Percentiles rank a stretch among this genome's conserved stretches.
phyloP scores from a whole-genome alignment of 1,284 basidiomycete species.

The Tilletia walkeri region DNA sequence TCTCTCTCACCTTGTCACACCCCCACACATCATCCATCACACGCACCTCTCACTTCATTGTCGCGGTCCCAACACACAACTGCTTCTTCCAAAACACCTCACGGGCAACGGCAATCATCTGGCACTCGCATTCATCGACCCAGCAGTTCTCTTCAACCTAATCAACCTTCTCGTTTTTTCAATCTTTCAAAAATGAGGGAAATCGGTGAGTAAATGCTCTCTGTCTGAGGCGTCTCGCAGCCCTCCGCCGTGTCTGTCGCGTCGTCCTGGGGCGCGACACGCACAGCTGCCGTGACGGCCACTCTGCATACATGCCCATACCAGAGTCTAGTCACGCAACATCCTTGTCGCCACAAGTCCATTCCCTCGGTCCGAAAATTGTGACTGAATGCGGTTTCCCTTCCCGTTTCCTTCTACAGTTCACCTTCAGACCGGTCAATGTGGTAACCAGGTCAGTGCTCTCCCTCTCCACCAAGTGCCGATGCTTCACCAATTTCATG shows the following conservation, averaged over 20 bases:
- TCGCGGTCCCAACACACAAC: too few relatives aligned
- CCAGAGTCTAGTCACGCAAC: too few relatives aligned
- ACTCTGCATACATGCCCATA: too few relatives aligned
- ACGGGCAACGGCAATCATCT: too few relatives aligned
- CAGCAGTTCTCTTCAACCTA: neutral
- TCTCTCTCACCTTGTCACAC: too few relatives aligned
- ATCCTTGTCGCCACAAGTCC: neutral
- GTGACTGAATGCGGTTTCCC: neutral
- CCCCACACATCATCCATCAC: too few relatives aligned
- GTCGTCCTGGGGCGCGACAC: too few relatives aligned
- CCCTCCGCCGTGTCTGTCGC: too few relatives aligned
- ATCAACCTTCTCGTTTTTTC: conserved; percentile 2
- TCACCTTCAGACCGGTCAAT: conserved; percentile 56
- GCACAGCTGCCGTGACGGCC: too few relatives aligned
- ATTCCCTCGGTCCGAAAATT: neutral
- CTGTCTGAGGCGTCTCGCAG: neutral
- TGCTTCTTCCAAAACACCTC: too few relatives aligned
- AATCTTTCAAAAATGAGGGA: conserved; percentile 16
- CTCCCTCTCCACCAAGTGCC: conserved; percentile 2
- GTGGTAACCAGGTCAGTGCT: conserved; percentile 56
- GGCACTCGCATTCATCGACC: neutral
- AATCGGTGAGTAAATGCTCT: conserved; percentile 1
- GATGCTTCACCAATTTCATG: conserved; percentile 4
- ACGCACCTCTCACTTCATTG: too few relatives aligned
- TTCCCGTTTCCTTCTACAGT: conserved; percentile 24